Base-by-base conservation (phyloP, 2,329 filamentous ascomycete species). In the Pestalotiopsis sp. region DNA sequence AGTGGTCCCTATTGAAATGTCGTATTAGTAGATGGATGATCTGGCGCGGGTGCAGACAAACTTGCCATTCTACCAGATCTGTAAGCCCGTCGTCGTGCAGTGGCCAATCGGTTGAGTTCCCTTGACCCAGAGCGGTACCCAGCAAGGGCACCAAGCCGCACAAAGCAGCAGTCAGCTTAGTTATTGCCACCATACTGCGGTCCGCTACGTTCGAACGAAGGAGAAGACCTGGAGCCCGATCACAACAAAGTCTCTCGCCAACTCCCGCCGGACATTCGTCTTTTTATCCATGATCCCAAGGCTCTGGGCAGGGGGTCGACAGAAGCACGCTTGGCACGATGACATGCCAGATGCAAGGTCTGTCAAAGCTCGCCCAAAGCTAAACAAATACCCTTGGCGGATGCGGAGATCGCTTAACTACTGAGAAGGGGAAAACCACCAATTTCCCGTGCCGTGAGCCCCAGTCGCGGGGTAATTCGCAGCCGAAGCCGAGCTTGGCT, bases 1-100 rank as follows among this genome's bases (percentile, higher is more conserved):
- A 80, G 36, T 81, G 78, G 14, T 83, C 81, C 81, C 81, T 82
- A 39, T 3, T 60, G 9, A 12, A 66, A 67, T 31, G 23, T 61
- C n/a, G 49, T n/a, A 61, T 27, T 52, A 36, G 59, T 9, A 66
- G 4, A 39, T 39, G 13, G 12, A 13, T 13, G 41, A 17, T 9
- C 2, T 52, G 20, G 45, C 20, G 45, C 17, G 20, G 14, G 17
- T n/a, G 4, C 7, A 11, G 20, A 4, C 45, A 25, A 39, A 63
- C 66, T 14, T 25, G 78, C 77, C 78, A 80, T 74, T 79, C 71
- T 23, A 80, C 78, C 27, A 80, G 67, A 20, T 77, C 69, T 20
- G 75, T 80, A 20, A 80, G 70, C 1, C 76, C 76, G 68, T 80
- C 77, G 58, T 77, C 74, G 31, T 76, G 76, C 4, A 79, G 25